Evolutionary conservation across 2,329 filamentous ascomycete species (phyloP), one percentile per base, ranked within the genome.

Genomic region (Cadophora malorum): DNA sequence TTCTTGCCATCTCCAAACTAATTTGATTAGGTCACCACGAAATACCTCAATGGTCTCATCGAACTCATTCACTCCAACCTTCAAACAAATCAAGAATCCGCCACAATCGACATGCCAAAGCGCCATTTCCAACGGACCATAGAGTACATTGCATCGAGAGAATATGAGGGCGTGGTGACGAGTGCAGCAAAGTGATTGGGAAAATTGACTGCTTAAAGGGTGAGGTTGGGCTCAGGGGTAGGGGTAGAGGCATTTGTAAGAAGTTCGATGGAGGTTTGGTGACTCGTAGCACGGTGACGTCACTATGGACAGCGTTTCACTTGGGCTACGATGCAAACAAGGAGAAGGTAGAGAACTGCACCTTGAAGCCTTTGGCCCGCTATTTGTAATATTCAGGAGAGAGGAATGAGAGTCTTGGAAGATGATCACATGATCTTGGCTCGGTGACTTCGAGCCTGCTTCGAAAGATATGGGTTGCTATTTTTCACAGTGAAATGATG

Each of bases 41-140:
- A 98, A 81, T 99, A 98, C 79, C 87, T 99, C 71, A 99, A 99
- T 78, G 96, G 96, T 3, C 88, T 99, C 62, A 98, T 99, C 77
- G 96, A 99, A 81, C 88, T 99, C 71, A 98, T 99, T 77, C 94
- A 99, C 80, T 97, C 94, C 25, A 99, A 99, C 78, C 85, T 99
- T 38, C 90, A 91, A 72, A 94, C 91, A 66, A 96, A 93, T 78
- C 88, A 91, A 75, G 92, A 96, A 74, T 92, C 91, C 38, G 87
- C 90, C 0, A 91, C 90, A 25, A 86, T 98, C 62, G 96, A 99
- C 77, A 93, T 90, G 71, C 96, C 96, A 70, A 91, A 91, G 79
- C 93, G 93, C 77, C 96, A 99, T 80, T 99, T 99, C 81, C 88
- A 96, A 80, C 89, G 96, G 72, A 99, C 96, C 5, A 83, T 99